These are phyloP conservation scores for Halocafeteria seosinensis DNA, from an alignment of 108 stramenopile genomes.

Conservation along the genomic window DNA sequence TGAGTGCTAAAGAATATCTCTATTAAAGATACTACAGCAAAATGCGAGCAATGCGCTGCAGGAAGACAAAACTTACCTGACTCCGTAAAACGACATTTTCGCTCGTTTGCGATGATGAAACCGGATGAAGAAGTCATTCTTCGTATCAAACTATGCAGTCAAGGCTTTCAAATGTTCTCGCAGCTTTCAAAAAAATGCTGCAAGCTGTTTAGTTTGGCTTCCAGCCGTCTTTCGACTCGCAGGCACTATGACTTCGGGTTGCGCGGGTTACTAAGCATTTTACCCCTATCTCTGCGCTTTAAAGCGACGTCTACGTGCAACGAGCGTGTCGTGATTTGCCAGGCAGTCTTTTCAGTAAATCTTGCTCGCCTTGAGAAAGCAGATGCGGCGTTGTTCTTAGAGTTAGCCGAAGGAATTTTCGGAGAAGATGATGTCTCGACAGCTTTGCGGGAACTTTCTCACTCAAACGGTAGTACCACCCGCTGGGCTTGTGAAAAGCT, in stretches of 20 bases:
- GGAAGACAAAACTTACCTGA: conserved; percentile 42
- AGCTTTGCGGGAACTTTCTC: conserved; percentile 11
- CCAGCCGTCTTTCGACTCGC: conserved; percentile 38
- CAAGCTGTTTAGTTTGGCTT: conserved; percentile 25
- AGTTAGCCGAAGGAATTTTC: conserved; percentile 34
- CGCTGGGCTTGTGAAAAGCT: background rate
- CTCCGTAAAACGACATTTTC: conserved; percentile 34
- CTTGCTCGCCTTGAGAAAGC: conserved; percentile 38
- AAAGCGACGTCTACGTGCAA: too few species aligned
- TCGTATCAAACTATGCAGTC: conserved; percentile 38
- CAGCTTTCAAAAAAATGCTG: conserved; percentile 39
- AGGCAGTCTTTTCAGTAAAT: conserved; percentile 40
- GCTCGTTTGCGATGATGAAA: conserved; percentile 43
- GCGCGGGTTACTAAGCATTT: conserved; percentile 33
- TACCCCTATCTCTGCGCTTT: conserved; percentile 4
- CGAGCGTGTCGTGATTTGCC: conserved; percentile 29
- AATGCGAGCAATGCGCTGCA: conserved; percentile 33
- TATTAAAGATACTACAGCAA: conserved; percentile 44
- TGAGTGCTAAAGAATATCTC: too few species aligned
- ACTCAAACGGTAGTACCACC: conserved; percentile 2
- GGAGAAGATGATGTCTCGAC: conserved; percentile 6
- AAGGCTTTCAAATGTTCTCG: conserved; percentile 29
- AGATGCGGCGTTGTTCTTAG: conserved; percentile 41
- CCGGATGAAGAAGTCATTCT: conserved; percentile 42
- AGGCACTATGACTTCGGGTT: conserved; percentile 50